These are phyloP conservation scores for Sporisorium graminicola DNA, from an alignment of 1,284 basidiomycete genomes.

Conservation along the genomic window DNA sequence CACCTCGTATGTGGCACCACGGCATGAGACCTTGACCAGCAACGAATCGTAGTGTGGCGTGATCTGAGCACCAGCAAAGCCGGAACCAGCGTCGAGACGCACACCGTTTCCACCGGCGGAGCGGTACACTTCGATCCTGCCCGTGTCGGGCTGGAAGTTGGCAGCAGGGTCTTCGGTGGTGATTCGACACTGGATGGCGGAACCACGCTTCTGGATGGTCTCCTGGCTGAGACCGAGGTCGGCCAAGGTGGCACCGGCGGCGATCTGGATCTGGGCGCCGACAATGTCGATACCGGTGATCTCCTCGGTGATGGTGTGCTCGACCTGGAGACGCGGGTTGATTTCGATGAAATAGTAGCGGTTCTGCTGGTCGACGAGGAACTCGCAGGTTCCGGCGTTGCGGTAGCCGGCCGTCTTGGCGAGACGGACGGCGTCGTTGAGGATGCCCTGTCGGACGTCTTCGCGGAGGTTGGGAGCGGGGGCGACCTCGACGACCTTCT, in stretches of 20 bases:
- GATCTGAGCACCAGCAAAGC: constrained; percentile 99
- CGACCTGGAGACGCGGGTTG: constrained; percentile 99
- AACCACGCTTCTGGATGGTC: constrained; percentile 93
- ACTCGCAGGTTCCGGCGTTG: constrained; percentile 98
- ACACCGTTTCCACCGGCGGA: constrained; percentile 99
- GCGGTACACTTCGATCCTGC: constrained; percentile 99
- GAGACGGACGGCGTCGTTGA: constrained; percentile 94
- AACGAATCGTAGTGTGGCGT: constrained; percentile 99
- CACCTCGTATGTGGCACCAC: constrained; percentile 97
- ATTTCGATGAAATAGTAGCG: constrained; percentile 98
- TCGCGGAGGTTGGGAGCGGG: constrained; percentile 94
- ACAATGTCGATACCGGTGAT: constrained; percentile 98
- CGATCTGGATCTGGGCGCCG: constrained; percentile 94
- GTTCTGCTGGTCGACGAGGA: constrained; percentile 94
- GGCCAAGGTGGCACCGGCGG: constrained; percentile 92
- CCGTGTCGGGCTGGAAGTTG: constrained; percentile 97
- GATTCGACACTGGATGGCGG: constrained; percentile 98
- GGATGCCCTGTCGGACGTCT: constrained; percentile 92
- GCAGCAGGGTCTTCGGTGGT: constrained; percentile 96
- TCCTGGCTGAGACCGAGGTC: constrained; percentile 98
- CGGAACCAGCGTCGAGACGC: constrained; percentile 94
- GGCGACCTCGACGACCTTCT: constrained; percentile 99
- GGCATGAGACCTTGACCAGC: constrained; percentile 95
- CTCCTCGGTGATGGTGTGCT: constrained; percentile 97
- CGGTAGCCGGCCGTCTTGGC: constrained; percentile 99